phyloP scores from a whole-genome alignment of 371 early-diverging fungal species.

The Apophysomyces sp. region DNA sequence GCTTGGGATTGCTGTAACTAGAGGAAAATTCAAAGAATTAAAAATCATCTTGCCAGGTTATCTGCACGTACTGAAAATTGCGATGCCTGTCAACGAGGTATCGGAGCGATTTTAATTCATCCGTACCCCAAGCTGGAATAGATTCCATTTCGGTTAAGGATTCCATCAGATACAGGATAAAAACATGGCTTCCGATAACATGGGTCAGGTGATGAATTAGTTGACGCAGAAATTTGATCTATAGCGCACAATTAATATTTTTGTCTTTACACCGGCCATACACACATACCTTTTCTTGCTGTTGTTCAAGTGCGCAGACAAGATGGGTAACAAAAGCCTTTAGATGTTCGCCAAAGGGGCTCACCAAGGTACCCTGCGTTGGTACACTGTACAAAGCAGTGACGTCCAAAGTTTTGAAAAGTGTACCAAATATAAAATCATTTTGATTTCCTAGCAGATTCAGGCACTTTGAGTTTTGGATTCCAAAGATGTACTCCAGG shows the following conservation, averaged over 20 bases:
- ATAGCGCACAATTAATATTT: not conserved
- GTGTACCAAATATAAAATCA: slow-evolving; percentile 40
- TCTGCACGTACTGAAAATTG: slow-evolving; percentile 36
- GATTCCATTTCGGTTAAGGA: slow-evolving; percentile 26
- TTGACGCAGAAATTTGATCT: slow-evolving; percentile 31
- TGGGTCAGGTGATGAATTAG: slow-evolving; percentile 42
- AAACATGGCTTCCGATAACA: slow-evolving; percentile 32
- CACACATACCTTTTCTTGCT: slow-evolving; percentile 21
- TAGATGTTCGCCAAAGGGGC: slow-evolving; percentile 46
- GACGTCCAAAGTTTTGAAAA: slow-evolving; percentile 34
- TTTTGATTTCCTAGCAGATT: slow-evolving; percentile 27
- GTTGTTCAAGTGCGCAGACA: slow-evolving; percentile 14
- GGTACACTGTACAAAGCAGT: slow-evolving; percentile 37
- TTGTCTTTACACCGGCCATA: not conserved
- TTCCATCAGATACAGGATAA: slow-evolving; percentile 44
- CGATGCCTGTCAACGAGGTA: slow-evolving; percentile 42
- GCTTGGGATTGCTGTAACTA: slow-evolving; percentile 21
- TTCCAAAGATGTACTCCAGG: slow-evolving; percentile 38
- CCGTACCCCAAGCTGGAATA: slow-evolving; percentile 35
- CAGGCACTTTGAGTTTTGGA: slow-evolving; percentile 21
- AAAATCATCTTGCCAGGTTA: not conserved
- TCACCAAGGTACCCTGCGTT: slow-evolving; percentile 42
- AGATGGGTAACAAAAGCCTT: slow-evolving; percentile 25
- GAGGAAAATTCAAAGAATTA: not conserved
- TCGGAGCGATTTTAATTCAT: slow-evolving; percentile 46